Percentiles rank a stretch among this genome's conserved stretches.
Conservation (phyloP, 2,329 filamentous ascomycete species). For the Paraconiothyrium brasiliense region DNA sequence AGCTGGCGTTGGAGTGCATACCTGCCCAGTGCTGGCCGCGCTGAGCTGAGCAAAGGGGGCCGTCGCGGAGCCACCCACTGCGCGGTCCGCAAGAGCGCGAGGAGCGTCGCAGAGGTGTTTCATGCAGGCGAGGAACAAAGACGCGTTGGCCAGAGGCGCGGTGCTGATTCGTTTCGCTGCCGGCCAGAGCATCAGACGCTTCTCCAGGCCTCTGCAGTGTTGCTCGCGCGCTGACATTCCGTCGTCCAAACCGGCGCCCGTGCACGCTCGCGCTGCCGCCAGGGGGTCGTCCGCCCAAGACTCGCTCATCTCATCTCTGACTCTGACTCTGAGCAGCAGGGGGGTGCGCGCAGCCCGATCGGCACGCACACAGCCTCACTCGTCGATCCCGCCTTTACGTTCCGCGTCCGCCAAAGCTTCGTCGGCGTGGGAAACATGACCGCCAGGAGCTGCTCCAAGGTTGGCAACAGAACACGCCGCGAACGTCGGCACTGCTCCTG, state of each 20-base stretch:
- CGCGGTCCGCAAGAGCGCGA: conserved; percentile 1
- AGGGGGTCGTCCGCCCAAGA: conserved; percentile 42
- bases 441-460: not conserved
- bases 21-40: conserved; percentile 25
- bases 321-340: conserved; percentile 39
- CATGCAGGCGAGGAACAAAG: conserved; percentile 35
- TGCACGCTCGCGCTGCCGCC: conserved; percentile 20
- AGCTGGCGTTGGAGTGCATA: conserved; percentile 15
- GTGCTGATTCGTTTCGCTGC: conserved; percentile 37
- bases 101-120: conserved; percentile 47
- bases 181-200: conserved; percentile 49
- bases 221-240: conserved; percentile 22
- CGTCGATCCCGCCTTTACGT: conserved; percentile 39
- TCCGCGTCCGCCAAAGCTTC: conserved; percentile 13
- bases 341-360: conserved; percentile 40
- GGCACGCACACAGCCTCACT: conserved; percentile 47
- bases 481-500: conserved; percentile 32
- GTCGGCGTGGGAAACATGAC: not conserved
- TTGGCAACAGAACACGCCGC: not conserved
- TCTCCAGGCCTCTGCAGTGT: conserved; percentile 36
- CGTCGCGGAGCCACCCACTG: conserved; percentile 25
- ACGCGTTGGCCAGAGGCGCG: conserved; percentile 24
- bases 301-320: conserved; percentile 38
- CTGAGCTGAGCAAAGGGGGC: conserved; percentile 20
- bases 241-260: conserved; percentile 1